These are phyloP conservation scores for Apophysomyces elegans DNA, from an alignment of 371 early-diverging fungal genomes.

Conservation along the genomic window DNA sequence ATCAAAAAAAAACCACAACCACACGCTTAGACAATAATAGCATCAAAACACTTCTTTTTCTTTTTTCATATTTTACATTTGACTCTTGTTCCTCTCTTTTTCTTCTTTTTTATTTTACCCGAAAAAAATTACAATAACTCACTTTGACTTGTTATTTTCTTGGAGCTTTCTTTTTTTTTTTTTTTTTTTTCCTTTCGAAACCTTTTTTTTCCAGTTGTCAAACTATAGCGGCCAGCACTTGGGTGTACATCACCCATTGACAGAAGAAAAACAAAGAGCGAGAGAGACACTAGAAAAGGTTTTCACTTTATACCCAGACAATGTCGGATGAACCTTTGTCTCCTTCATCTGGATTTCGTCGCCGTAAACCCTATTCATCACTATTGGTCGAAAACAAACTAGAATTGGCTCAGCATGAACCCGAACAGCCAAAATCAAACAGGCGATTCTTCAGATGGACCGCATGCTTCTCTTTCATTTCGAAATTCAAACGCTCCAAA, in stretches of 20 bases:
- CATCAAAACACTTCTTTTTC: background rate
- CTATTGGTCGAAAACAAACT: background rate
- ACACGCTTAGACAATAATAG: conserved; percentile 10
- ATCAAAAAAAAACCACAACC: background rate
- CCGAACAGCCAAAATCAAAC: background rate
- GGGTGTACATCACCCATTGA: too few relatives aligned
- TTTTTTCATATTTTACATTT: background rate
- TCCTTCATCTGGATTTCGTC: conserved; percentile 10
- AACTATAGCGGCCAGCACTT: too few relatives aligned
- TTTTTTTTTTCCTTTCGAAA: background rate
- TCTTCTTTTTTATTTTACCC: conserved; percentile 11
- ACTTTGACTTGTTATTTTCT: background rate
- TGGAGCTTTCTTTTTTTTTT: conserved; percentile 1
- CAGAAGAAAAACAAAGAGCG: background rate
- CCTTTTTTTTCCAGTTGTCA: background rate
- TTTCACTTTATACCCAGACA: conserved; percentile 1
- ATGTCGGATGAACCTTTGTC: conserved; percentile 9
- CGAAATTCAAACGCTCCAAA: conserved; percentile 20
- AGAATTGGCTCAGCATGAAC: background rate
- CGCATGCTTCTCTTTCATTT: conserved; percentile 25
- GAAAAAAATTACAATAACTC: background rate
- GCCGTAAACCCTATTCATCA: conserved; percentile 5
- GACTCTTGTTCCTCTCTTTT: background rate
- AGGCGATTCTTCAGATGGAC: conserved; percentile 25
- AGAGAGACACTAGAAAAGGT: background rate